Percentiles rank a stretch among this genome's conserved stretches.
Evolutionary conservation across 257 asterid genomes (phyloP).

Genomic region (Mitragyna speciosa): DNA sequence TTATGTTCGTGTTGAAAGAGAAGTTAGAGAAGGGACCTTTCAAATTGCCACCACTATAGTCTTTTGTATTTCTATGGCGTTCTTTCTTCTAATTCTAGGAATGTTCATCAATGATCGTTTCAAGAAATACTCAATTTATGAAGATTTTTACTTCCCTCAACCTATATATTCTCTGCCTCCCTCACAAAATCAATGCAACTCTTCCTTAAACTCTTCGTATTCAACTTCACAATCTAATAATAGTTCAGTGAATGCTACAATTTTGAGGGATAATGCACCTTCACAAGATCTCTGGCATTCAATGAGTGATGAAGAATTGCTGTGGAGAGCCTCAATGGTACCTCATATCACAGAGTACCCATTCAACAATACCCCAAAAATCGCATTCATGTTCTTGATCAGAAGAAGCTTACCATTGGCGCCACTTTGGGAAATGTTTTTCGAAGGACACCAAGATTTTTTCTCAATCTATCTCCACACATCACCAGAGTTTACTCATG

Average conservation of each 20-base stretch:
- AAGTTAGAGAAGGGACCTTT: constrained; percentile 38
- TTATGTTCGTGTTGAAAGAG: constrained; percentile 38
- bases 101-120: constrained; percentile 55
- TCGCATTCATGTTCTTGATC: constrained; percentile 75
- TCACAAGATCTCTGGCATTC: constrained; percentile 42
- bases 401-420: constrained; percentile 55
- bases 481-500: constrained; percentile 41
- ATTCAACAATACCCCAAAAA: constrained; percentile 45
- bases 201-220: constrained; percentile 12
- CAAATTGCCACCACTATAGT: constrained; percentile 49
- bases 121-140: constrained; percentile 44
- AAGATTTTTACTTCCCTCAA: constrained; percentile 50
- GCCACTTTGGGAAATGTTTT: constrained; percentile 80
- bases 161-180: constrained; percentile 46
- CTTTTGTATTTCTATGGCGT: constrained; percentile 44
- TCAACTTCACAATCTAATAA: constrained; percentile 9
- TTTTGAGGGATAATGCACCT: constrained; percentile 27
- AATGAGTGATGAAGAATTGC: constrained; percentile 57
- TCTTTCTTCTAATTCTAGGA: constrained; percentile 46
- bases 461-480: constrained; percentile 73
- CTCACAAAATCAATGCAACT: constrained; percentile 21
- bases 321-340: constrained; percentile 71
- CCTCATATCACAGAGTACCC: constrained; percentile 48
- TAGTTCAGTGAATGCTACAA: not conserved
- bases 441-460: constrained; percentile 57